Evolutionary conservation across 2,329 filamentous ascomycete genomes (phyloP), one percentile per base, ranked within the genome.

Genomic region (Cercospora janseana): DNA sequence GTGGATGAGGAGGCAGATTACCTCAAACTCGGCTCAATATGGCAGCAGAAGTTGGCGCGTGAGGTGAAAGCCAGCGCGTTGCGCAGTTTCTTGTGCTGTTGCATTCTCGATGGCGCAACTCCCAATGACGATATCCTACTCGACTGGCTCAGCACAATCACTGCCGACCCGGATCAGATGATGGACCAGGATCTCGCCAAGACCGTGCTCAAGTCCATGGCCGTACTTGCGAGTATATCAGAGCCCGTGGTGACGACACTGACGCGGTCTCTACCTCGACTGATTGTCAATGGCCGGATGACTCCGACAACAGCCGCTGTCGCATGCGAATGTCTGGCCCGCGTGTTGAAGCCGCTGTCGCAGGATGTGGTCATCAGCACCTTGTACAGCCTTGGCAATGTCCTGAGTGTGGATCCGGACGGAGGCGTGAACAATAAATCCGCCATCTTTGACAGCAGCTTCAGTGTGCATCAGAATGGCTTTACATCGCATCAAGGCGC

Each of bases 291-390:
- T 66, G 85, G 87, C 47, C 81, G 83, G 15, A 82, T 88, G 27
- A 81, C 81, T 49, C 79, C 81, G 12, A 75, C 80, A 21, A 88
- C 83, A 9, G 84, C 93, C 34, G 78, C 77, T 2, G 79, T 92
- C 26, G 92, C 92, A 21, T 89, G 91, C n/a, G 82, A 83, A 58
- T 93, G 87, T 60, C 75, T 98, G 26, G 90, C 91, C 2, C 86
- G 85, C 58, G 83, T 94, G 13, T 75, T 98, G 48, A 85, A 85
- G 59, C 78, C 86, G 62, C 78, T 97, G 9, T 95, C 93, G 1
- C 87, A 95, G 61, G 93, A 98, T 73, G 86, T 90, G 27, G 81
- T 95, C 27, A 97, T 98, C 59, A 95, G 91, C 4, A 97, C 91
- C 1, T 75, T 98, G 7, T 98, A 98, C 70, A 93, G 90, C 0